Conservation (phyloP, 495 filamentous ascomycete genomes). For the Podospora pseudoanserina region DNA sequence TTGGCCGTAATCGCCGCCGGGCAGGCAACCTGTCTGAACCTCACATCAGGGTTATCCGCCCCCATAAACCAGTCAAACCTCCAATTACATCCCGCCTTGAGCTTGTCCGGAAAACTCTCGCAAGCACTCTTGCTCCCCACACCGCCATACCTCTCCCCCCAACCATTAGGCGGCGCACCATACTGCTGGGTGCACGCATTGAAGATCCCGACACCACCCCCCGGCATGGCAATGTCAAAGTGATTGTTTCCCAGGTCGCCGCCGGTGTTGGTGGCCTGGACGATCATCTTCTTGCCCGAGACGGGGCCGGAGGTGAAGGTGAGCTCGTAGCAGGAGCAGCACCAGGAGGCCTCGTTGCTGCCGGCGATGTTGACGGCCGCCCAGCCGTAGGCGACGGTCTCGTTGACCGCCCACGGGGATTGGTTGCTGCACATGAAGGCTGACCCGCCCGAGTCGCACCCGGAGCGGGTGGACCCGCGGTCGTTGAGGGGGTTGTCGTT, state of each 20-base stretch:
- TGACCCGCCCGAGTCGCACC: slow-evolving; percentile 51
- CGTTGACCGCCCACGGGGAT: slow-evolving; percentile 60
- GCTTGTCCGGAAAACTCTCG: slow-evolving; percentile 50
- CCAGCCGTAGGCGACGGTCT: slow-evolving; percentile 57
- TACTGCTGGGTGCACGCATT: slow-evolving; percentile 61
- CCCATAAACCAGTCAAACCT: slow-evolving; percentile 65
- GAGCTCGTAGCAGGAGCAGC: slow-evolving; percentile 66
- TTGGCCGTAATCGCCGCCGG: slow-evolving; percentile 56
- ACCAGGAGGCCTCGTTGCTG: slow-evolving; percentile 55
- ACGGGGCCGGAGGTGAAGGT: slow-evolving; percentile 59
- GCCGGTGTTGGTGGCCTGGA: slow-evolving; percentile 66
- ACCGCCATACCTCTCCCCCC: slow-evolving; percentile 64
- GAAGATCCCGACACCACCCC: slow-evolving; percentile 62
- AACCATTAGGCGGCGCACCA: slow-evolving; percentile 53
- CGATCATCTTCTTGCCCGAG: slow-evolving; percentile 59
- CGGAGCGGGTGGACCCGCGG: slow-evolving; percentile 42
- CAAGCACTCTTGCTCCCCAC: slow-evolving; percentile 50
- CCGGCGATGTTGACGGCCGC: slow-evolving; percentile 56
- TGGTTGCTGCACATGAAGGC: slow-evolving; percentile 64
- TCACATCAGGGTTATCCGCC: slow-evolving; percentile 54
- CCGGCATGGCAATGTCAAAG: slow-evolving; percentile 65
- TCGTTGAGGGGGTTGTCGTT: slow-evolving; percentile 52
- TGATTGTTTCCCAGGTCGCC: slow-evolving; percentile 56
- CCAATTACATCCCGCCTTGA: slow-evolving; percentile 64
- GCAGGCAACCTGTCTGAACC: slow-evolving; percentile 47